Conservation (phyloP, 371 early-diverging fungal genomes). For the Dinochytrium kinnereticum region DNA sequence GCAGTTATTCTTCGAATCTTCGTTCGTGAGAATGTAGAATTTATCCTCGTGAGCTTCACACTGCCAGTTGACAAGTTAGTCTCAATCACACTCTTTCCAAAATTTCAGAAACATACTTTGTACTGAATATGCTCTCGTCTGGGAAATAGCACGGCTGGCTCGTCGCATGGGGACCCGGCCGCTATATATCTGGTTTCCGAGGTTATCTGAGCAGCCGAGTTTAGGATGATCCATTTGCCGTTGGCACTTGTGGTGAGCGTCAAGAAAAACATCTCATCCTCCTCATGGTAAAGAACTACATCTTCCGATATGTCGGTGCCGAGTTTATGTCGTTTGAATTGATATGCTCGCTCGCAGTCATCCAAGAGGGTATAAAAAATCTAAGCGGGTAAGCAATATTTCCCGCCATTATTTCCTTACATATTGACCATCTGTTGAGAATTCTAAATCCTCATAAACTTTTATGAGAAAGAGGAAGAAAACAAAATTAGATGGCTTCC, state of each 20-base stretch:
- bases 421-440: slow-evolving; percentile 54
- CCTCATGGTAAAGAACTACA: slow-evolving; percentile 59
- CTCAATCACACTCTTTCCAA: background rate
- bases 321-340: slow-evolving; percentile 55
- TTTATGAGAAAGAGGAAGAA: background rate
- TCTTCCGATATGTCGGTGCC: slow-evolving; percentile 51
- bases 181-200: slow-evolving; percentile 62
- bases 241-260: slow-evolving; percentile 57
- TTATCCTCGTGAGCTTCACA: slow-evolving; percentile 55
- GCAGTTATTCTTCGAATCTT: slow-evolving; percentile 58
- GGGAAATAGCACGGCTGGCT: slow-evolving; percentile 46
- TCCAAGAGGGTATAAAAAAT: slow-evolving; percentile 58
- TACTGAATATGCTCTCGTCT: slow-evolving; percentile 58
- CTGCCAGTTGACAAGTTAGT: background rate
- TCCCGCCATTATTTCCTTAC: slow-evolving; percentile 20
- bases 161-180: slow-evolving; percentile 34
- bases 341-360: slow-evolving; percentile 61
- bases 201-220: slow-evolving; percentile 60
- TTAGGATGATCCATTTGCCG: slow-evolving; percentile 57
- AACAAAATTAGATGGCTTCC: background rate
- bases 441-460: slow-evolving; percentile 62
- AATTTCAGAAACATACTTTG: slow-evolving; percentile 13
- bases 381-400: background rate
- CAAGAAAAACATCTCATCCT: slow-evolving; percentile 65
- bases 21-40: slow-evolving; percentile 65